Evolutionary conservation across 225 moss, liverwort and hornwort species (phyloP).

Genomic region (Bryoerythrophyllum caledonicum): DNA sequence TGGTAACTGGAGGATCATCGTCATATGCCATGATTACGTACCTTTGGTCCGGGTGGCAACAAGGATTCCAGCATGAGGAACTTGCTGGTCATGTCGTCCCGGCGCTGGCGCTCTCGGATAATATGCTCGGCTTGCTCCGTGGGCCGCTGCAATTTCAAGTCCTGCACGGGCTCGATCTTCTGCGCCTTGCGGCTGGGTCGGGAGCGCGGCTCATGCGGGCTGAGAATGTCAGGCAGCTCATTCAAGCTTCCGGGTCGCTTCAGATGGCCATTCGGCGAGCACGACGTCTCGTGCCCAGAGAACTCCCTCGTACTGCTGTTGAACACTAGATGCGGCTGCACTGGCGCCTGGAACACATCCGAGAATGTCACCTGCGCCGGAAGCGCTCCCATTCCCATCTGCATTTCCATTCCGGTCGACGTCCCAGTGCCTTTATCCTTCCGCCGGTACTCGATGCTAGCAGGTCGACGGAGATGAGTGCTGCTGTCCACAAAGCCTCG

Average conservation of each 20-base stretch:
- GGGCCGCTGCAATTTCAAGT: conserved; percentile 1
- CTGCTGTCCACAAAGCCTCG: background rate
- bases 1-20: background rate
- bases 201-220: background rate
- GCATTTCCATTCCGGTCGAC: background rate
- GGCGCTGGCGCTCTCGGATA: conserved; percentile 25
- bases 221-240: background rate
- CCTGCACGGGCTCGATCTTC: background rate
- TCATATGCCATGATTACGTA: background rate
- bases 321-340: background rate
- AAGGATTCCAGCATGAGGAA: conserved; percentile 26
- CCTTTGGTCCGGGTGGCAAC: conserved; percentile 28
- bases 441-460: background rate
- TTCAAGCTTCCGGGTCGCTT: background rate
- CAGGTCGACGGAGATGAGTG: background rate
- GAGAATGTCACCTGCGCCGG: background rate
- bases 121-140: conserved; percentile 27
- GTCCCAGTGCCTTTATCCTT: background rate
- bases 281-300: background rate
- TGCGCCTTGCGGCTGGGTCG: background rate
- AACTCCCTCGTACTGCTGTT: background rate
- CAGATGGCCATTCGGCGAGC: conserved; percentile 2
- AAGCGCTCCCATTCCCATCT: background rate
- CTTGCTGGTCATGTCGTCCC: conserved; percentile 31
- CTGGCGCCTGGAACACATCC: conserved; percentile 3